These are phyloP conservation scores for Chlamydomonas applanata DNA, from an alignment of 139 green algal species.

Conservation along the genomic window DNA sequence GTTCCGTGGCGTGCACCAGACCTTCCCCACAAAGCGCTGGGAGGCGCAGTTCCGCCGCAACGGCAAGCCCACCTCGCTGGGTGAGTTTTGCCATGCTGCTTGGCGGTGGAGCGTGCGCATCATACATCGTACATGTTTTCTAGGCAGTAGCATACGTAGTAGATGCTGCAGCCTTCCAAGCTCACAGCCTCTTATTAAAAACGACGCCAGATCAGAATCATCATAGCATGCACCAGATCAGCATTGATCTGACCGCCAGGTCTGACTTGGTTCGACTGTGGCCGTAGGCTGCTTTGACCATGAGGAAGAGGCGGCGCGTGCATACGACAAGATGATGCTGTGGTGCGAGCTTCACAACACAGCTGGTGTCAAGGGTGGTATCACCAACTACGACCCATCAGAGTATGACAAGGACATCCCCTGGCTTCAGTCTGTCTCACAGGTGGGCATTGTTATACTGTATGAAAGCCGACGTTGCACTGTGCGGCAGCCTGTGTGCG, in stretches of 20 bases:
- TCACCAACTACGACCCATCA: slow-evolving; percentile 84
- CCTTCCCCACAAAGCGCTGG: slow-evolving; percentile 86
- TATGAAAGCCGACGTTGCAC: background rate
- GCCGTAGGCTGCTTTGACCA: slow-evolving; percentile 75
- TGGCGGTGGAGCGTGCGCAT: too few relatives aligned
- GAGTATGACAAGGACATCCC: slow-evolving; percentile 79
- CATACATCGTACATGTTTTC: too few relatives aligned
- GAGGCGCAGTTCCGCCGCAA: slow-evolving; percentile 87
- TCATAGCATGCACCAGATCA: too few relatives aligned
- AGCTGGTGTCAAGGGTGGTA: slow-evolving; percentile 71
- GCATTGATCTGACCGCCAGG: too few relatives aligned
- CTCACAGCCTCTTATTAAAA: too few relatives aligned
- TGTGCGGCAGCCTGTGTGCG: background rate
- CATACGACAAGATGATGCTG: slow-evolving; percentile 95
- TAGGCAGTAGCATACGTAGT: too few relatives aligned
- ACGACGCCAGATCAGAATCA: too few relatives aligned
- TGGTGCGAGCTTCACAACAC: slow-evolving; percentile 87
- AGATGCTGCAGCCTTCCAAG: too few relatives aligned
- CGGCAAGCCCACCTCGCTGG: slow-evolving; percentile 78
- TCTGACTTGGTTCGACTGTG: too few relatives aligned
- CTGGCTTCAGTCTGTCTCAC: slow-evolving; percentile 64
- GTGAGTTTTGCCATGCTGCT: slow-evolving; percentile 10
- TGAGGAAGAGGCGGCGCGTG: slow-evolving; percentile 82
- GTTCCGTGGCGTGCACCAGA: slow-evolving; percentile 88
- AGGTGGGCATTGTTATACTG: slow-evolving; percentile 36